These are phyloP conservation scores for Cymbopogon citratus DNA, from an alignment of 176 grass and related monocot genomes.

Conservation along the genomic window DNA sequence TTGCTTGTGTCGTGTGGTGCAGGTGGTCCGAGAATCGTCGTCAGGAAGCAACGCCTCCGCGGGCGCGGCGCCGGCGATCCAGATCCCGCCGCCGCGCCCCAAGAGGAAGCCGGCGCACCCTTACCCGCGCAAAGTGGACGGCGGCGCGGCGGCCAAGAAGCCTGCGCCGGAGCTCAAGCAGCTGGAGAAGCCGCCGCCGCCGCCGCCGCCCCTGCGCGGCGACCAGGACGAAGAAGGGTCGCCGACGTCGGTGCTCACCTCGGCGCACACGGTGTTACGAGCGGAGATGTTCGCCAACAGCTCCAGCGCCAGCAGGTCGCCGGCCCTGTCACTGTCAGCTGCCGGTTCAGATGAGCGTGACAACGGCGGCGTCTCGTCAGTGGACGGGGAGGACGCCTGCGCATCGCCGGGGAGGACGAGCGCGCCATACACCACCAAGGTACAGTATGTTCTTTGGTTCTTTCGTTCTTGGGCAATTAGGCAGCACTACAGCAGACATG, in stretches of 20 bases:
- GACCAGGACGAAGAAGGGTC: constrained; percentile 51
- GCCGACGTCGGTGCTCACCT: constrained; percentile 67
- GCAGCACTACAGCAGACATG: not conserved
- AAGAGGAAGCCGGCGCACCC: constrained; percentile 84
- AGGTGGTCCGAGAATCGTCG: constrained; percentile 66
- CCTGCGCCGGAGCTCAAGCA: constrained; percentile 34
- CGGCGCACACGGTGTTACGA: not conserved
- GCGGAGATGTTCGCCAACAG: constrained; percentile 18
- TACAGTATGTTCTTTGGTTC: not conserved
- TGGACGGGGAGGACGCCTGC: constrained; percentile 29
- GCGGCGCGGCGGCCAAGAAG: constrained; percentile 5
- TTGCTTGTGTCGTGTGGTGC: constrained; percentile 12
- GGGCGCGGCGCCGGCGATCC: constrained; percentile 37
- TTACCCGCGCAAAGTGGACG: constrained; percentile 77
- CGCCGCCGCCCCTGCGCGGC: not conserved
- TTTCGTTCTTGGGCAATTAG: not conserved
- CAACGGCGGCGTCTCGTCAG: constrained; percentile 31
- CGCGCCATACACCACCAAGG: not conserved
- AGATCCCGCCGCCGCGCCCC: constrained; percentile 89
- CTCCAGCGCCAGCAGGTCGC: constrained; percentile 36
- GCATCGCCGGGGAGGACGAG: not conserved
- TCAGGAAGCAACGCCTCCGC: constrained; percentile 20
- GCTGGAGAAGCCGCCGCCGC: constrained; percentile 27
- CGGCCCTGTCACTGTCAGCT: constrained; percentile 9
- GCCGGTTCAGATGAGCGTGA: constrained; percentile 35